These are phyloP conservation scores for Pythium sukuiense DNA, from an alignment of 352 stramenopile genomes.

Conservation along the genomic window DNA sequence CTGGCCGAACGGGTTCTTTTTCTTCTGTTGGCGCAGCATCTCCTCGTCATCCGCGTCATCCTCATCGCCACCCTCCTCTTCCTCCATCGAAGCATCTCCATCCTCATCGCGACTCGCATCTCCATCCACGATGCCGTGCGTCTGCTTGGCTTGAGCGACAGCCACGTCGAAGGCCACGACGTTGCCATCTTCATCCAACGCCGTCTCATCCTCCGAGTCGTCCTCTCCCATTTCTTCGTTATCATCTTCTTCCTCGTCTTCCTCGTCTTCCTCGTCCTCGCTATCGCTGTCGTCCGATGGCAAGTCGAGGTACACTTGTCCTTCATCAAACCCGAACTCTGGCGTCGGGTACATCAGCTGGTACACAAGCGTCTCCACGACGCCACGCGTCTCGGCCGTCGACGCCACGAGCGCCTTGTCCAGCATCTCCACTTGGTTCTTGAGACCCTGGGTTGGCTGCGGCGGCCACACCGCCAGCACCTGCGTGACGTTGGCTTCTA, in stretches of 20 bases:
- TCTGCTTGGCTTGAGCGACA: constrained; percentile 9
- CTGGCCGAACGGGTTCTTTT: constrained; percentile 18
- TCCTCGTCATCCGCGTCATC: background rate
- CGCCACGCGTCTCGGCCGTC: constrained; percentile 1
- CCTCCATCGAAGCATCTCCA: constrained; percentile 8
- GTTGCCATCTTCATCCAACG: constrained; percentile 15
- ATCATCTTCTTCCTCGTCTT: constrained; percentile 11
- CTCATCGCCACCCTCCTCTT: background rate
- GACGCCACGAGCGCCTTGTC: constrained; percentile 9
- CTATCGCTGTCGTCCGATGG: constrained; percentile 22
- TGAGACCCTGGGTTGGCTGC: background rate
- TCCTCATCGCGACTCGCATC: constrained; percentile 1
- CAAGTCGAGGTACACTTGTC: constrained; percentile 8
- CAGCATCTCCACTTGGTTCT: constrained; percentile 32
- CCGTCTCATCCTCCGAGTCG: constrained; percentile 22
- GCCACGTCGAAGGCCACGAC: constrained; percentile 20
- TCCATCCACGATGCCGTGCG: background rate
- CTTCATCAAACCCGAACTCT: constrained; percentile 17
- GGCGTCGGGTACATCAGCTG: constrained; percentile 25
- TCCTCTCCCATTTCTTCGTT: constrained; percentile 14
- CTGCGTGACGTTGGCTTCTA: constrained; percentile 22
- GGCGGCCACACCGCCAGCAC: constrained; percentile 19
- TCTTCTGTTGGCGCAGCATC: background rate
- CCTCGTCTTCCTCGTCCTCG: constrained; percentile 8
- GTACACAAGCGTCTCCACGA: constrained; percentile 21